These are phyloP conservation scores for Echites panduratus DNA, from an alignment of 257 asterid species.

Conservation along the genomic window DNA sequence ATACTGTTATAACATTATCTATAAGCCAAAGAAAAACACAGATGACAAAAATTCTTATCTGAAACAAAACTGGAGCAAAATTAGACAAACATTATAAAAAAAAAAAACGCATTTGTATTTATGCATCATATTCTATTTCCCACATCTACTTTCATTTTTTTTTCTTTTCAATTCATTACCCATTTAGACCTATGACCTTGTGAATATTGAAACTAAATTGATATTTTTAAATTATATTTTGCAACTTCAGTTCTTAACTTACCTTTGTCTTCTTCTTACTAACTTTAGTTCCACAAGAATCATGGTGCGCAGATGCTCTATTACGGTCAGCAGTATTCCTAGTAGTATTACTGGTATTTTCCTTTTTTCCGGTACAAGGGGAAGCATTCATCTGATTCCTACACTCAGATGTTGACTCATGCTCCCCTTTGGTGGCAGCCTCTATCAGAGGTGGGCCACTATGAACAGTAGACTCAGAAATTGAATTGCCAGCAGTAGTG, in stretches of 20 bases:
- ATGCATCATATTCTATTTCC: not conserved
- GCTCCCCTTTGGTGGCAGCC: constrained; percentile 21
- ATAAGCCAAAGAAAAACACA: not conserved
- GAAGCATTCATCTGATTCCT: constrained; percentile 13
- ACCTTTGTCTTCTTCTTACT: constrained; percentile 41
- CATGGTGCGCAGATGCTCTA: constrained; percentile 19
- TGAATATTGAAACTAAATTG: not conserved
- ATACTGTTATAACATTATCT: not conserved
- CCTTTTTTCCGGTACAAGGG: constrained; percentile 13
- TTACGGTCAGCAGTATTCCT: constrained; percentile 17
- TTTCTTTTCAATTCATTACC: too few species aligned
- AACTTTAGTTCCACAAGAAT: constrained; percentile 30
- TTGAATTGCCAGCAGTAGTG: constrained; percentile 31
- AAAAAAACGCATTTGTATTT: not conserved
- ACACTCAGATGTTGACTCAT: constrained; percentile 20
- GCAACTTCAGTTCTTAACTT: constrained; percentile 2
- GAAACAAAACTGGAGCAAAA: not conserved
- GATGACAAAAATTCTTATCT: not conserved
- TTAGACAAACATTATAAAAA: not conserved
- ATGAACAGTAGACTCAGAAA: constrained; percentile 21
- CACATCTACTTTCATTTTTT: not conserved
- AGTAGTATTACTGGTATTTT: constrained; percentile 6
- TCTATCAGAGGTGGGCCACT: constrained; percentile 15
- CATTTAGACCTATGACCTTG: not conserved
- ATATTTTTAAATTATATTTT: not conserved